Evolutionary conservation across 2,329 filamentous ascomycete species (phyloP).

Genomic region (Ophiostoma sp.): DNA sequence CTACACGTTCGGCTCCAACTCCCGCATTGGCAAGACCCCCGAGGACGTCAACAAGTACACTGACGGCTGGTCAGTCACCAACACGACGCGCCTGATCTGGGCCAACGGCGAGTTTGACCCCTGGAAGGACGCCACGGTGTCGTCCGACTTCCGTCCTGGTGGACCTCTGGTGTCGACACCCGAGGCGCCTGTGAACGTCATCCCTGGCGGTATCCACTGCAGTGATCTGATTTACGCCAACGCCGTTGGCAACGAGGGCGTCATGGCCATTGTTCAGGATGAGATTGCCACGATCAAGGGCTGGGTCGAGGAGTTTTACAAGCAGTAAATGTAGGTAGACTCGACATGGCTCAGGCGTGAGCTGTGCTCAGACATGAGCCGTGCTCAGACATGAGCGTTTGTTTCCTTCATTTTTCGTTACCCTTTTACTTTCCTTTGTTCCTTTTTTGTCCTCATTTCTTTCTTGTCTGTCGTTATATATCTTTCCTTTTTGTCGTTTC

Average conservation of each 20-base stretch:
- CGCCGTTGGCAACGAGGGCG: slow-evolving; percentile 51
- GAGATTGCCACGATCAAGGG: slow-evolving; percentile 52
- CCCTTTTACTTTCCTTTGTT: background rate
- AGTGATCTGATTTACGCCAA: slow-evolving; percentile 47
- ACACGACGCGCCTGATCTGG: slow-evolving; percentile 43
- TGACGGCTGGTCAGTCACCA: slow-evolving; percentile 44
- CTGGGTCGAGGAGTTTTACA: slow-evolving; percentile 56
- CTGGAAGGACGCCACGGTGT: slow-evolving; percentile 44
- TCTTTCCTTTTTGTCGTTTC: background rate
- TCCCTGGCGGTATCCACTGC: slow-evolving; percentile 44
- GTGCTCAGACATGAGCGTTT: background rate
- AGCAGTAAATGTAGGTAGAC: slow-evolving; percentile 13
- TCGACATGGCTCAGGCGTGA: background rate
- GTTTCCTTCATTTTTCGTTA: background rate
- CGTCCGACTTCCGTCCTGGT: slow-evolving; percentile 41
- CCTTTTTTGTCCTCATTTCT: background rate
- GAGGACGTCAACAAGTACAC: slow-evolving; percentile 42
- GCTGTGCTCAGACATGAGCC: background rate
- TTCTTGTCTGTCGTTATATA: background rate
- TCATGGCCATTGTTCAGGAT: slow-evolving; percentile 51
- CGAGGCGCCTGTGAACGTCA: slow-evolving; percentile 39
- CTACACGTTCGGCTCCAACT: slow-evolving; percentile 37
- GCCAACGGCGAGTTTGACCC: slow-evolving; percentile 45
- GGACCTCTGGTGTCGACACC: slow-evolving; percentile 41
- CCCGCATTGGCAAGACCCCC: slow-evolving; percentile 36